Conservation (phyloP, 495 filamentous ascomycete genomes). For the Aspergillus sparsus region DNA sequence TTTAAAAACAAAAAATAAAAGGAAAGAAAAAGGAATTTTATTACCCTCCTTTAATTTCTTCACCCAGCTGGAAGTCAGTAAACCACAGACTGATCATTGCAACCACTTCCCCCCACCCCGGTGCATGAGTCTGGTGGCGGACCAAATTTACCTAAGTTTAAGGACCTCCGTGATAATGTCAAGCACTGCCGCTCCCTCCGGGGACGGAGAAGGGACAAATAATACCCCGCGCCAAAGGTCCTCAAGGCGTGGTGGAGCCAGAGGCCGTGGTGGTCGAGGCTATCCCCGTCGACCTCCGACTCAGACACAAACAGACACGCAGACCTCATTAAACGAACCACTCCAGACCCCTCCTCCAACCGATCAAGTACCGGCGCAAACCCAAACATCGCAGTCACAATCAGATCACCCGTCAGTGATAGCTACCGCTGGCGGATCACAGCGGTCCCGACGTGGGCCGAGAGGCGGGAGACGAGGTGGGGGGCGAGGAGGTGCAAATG, state of each 20-base stretch:
- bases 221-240: slow-evolving; percentile 33
- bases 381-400: slow-evolving; percentile 19
- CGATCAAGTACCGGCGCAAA: slow-evolving; percentile 7
- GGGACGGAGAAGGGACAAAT: slow-evolving; percentile 13
- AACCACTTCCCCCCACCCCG: neutral
- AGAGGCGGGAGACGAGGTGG: slow-evolving; percentile 47
- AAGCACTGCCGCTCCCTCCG: slow-evolving; percentile 20
- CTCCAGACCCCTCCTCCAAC: slow-evolving; percentile 11
- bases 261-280: slow-evolving; percentile 37
- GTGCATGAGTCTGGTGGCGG: slow-evolving; percentile 23
- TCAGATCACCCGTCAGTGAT: slow-evolving; percentile 5
- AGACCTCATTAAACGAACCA: slow-evolving; percentile 2
- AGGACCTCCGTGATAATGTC: slow-evolving; percentile 28
- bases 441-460: slow-evolving; percentile 35
- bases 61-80: neutral
- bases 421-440: slow-evolving; percentile 17
- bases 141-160: slow-evolving; percentile 3
- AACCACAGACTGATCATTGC: neutral
- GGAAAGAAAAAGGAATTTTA: neutral
- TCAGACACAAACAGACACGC: slow-evolving; percentile 17
- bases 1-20: too few species aligned
- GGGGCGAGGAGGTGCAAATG: slow-evolving; percentile 33
- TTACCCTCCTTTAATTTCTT: slow-evolving; percentile 10
- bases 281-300: slow-evolving; percentile 26
- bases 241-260: slow-evolving; percentile 37